These are phyloP conservation scores for Picea abies DNA, from an alignment of 83 land plant genomes.

Conservation along the genomic window DNA sequence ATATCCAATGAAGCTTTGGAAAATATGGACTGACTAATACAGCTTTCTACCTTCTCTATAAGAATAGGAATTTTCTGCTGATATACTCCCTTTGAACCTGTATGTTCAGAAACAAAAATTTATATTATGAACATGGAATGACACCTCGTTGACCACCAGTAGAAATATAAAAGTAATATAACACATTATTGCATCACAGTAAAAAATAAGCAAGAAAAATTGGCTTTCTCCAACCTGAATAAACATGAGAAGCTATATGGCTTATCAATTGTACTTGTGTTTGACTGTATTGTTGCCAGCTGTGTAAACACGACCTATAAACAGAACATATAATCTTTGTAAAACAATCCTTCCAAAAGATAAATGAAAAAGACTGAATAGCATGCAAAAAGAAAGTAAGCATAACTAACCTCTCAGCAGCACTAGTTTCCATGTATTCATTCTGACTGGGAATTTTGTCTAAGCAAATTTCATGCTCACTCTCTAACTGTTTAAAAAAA, in stretches of 20 bases:
- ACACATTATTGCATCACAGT: background rate
- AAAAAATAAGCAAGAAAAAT: background rate
- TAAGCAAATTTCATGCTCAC: background rate
- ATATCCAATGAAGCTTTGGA: constrained; percentile 5
- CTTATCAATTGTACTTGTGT: background rate
- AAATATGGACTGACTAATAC: background rate
- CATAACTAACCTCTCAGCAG: constrained; percentile 4
- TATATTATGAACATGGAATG: background rate
- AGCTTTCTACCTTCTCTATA: background rate
- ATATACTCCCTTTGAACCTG: background rate
- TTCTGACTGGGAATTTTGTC: background rate
- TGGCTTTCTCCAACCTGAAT: background rate
- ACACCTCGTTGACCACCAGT: background rate
- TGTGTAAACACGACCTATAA: background rate
- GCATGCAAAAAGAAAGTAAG: background rate
- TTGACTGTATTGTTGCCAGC: background rate
- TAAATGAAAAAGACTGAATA: background rate
- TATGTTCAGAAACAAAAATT: background rate
- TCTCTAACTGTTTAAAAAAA: background rate
- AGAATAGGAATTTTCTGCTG: background rate
- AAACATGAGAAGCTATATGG: background rate
- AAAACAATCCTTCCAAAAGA: background rate
- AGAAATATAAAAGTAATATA: background rate
- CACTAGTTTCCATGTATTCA: background rate
- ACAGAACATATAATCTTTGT: background rate